Base-by-base conservation (phyloP, 495 filamentous ascomycete genomes). In the Penicillium cosmopolitanum region DNA sequence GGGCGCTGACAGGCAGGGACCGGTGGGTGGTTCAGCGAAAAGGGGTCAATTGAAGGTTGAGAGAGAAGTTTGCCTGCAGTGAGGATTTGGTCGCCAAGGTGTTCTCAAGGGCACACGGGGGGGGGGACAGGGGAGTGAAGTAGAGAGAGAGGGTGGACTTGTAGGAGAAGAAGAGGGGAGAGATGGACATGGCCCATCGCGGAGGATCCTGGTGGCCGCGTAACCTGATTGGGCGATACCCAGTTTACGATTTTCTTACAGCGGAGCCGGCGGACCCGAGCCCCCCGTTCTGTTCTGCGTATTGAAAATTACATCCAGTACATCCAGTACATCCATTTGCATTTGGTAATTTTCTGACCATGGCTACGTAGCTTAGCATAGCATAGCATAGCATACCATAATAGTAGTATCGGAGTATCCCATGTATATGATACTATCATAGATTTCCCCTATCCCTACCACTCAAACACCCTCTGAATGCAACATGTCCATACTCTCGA, bases 401-500 rank as follows among this genome's bases (percentile, higher is more conserved):
- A n/a, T n/a, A n/a, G n/a, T n/a, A n/a, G n/a, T n/a, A n/a, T n/a
- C n/a, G n/a, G 23, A 23, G 23, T 23, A 23, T 23, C 23, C 23
- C 21, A 21, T 21, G 1, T 21, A 1, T 23, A 23, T 23, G 23
- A 23, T 23, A 23, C 23, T 23, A 31, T 31, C 28, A 31, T 31
- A 31, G 8, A 0, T 31, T 31, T 1, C 6, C 28, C 36, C 11
- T 38, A 23, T 23, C 23, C 4, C 42, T 44, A 18, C 3, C 51
- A 66, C 46, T 13, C 36, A 13, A 0, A 38, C 57, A 63, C 36
- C 65, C 35, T 34, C 9, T 25, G 50, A 69, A 66, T 33, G 50
- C 54, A 25, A 69, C 55, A 61, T 69, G 66, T 11, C 64, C 62
- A 63, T 68, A 66, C 56, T 66, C 56, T 44, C 62, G 54, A 52